phyloP scores from a whole-genome alignment of 139 green algal species.

The Eudorina sp. region DNA sequence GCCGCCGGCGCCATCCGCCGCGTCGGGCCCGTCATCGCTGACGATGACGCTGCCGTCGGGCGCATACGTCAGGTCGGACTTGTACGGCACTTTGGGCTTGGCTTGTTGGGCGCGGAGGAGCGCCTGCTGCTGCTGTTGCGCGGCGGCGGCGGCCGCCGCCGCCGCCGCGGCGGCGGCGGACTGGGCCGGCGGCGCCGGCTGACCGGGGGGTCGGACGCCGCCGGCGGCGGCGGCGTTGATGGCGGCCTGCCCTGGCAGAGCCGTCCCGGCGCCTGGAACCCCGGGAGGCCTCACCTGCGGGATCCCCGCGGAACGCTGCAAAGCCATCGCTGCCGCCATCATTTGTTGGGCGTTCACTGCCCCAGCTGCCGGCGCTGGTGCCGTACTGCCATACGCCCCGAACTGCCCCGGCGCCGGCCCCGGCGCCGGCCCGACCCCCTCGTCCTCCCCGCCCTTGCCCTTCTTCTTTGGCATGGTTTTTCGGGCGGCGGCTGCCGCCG shows the following conservation, averaged over 20 bases:
- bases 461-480: neutral
- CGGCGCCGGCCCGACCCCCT: neutral
- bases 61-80: conserved; percentile 14
- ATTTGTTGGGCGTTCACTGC: neutral
- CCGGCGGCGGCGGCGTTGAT: neutral
- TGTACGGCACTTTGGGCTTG: conserved; percentile 9
- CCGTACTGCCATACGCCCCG: neutral
- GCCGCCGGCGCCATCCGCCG: neutral
- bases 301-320: neutral
- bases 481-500: neutral
- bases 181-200: too few species aligned
- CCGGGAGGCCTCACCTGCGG: neutral
- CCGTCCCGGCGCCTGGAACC: neutral
- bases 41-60: conserved; percentile 40
- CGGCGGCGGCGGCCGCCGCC: neutral
- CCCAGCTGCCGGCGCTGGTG: neutral
- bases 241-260: neutral
- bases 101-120: neutral
- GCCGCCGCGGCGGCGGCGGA: neutral
- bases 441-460: neutral
- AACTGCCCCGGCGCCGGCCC: neutral
- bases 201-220: too few species aligned
- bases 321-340: neutral
- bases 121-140: neutral
- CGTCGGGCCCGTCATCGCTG: neutral